Conservation (phyloP, 306 rosid species). For the Echinosophora koreensis region DNA sequence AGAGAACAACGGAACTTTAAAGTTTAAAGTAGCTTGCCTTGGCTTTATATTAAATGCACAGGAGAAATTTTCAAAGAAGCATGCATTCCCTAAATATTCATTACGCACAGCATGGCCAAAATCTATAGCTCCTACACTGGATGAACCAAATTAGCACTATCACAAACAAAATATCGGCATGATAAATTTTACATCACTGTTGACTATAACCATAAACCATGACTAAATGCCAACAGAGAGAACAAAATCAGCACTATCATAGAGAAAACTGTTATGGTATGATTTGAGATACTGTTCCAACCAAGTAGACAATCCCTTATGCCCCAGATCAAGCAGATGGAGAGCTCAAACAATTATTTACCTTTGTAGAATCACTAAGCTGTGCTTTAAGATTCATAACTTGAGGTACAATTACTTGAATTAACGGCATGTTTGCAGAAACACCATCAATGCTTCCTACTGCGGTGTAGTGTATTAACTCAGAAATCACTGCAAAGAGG, state of each 20-base stretch:
- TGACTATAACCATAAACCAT: slow-evolving; percentile 5
- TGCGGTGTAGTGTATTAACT: slow-evolving; percentile 92
- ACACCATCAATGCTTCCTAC: slow-evolving; percentile 75
- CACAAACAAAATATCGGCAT: background rate
- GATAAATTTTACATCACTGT: slow-evolving; percentile 7
- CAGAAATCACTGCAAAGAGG: slow-evolving; percentile 85
- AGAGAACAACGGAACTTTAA: slow-evolving; percentile 29
- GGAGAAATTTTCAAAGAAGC: slow-evolving; percentile 8
- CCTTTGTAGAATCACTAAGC: slow-evolving; percentile 95
- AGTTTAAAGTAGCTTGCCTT: slow-evolving; percentile 8
- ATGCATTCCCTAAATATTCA: slow-evolving; percentile 24
- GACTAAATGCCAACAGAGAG: slow-evolving; percentile 22
- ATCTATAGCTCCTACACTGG: slow-evolving; percentile 10
- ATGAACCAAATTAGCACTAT: slow-evolving; percentile 28
- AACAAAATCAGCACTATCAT: slow-evolving; percentile 18
- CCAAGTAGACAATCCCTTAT: slow-evolving; percentile 31
- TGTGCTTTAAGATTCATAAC: slow-evolving; percentile 93
- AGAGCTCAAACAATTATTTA: slow-evolving; percentile 47
- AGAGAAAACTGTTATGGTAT: background rate
- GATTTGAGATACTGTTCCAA: slow-evolving; percentile 9
- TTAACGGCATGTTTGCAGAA: slow-evolving; percentile 84
- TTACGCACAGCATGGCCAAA: slow-evolving; percentile 23
- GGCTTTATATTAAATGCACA: slow-evolving; percentile 11
- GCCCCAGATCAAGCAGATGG: slow-evolving; percentile 21
- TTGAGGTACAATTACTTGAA: slow-evolving; percentile 95